These are phyloP conservation scores for Dacryopinax primogenitus DNA, from an alignment of 768 basidiomycete genomes.

Conservation along the genomic window DNA sequence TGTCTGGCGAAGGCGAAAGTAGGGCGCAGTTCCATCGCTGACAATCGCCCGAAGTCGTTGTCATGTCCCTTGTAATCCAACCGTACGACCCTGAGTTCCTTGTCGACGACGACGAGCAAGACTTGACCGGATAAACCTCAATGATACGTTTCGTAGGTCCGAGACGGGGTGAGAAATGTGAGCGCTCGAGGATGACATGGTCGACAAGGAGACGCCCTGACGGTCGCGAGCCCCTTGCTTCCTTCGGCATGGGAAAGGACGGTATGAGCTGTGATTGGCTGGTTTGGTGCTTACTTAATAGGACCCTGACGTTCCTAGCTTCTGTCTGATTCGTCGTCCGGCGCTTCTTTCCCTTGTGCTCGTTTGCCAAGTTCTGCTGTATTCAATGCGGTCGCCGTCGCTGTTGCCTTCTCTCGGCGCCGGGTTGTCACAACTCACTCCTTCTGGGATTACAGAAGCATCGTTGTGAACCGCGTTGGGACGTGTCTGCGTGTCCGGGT, in stretches of 20 bases:
- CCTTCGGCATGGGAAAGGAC: neutral
- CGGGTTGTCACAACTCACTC: neutral
- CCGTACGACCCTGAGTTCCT: too few relatives aligned
- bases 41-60: neutral
- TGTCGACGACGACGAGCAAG: too few relatives aligned
- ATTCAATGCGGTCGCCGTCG: neutral
- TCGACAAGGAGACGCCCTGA: neutral
- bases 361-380: neutral
- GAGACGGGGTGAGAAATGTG: too few relatives aligned
- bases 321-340: neutral
- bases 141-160: too few relatives aligned
- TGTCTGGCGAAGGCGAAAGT: neutral
- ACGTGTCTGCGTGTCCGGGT: neutral
- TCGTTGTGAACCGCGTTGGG: neutral
- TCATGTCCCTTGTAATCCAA: too few relatives aligned
- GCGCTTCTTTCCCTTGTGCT: neutral
- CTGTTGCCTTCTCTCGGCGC: neutral
- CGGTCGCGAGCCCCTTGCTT: neutral
- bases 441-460: too few relatives aligned
- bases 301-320: neutral
- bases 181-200: neutral
- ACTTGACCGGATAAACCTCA: too few relatives aligned
- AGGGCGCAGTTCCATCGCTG: neutral
- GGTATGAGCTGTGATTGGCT: neutral
- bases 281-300: neutral